Evolutionary conservation across 2,329 filamentous ascomycete genomes (phyloP), one percentile per base, ranked within the genome.

Genomic region (Zymoseptoria brevis): DNA sequence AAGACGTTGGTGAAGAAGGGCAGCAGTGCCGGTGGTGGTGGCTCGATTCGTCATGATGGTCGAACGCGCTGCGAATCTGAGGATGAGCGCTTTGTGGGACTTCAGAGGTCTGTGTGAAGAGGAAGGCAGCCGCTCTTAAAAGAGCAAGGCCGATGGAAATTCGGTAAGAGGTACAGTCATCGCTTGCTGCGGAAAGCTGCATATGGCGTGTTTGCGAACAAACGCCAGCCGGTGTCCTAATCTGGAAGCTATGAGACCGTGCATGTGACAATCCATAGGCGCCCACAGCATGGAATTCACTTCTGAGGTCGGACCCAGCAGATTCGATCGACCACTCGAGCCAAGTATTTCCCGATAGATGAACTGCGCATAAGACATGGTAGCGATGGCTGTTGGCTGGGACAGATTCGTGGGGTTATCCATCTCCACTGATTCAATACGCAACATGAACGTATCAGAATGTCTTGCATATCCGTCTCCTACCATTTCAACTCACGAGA

Each of bases 401-500:
- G 30, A 6, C 1, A 41, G 35, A 41, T 41, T 41, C 11, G 11
- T 16, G 16, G 35, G 3, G 35, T 2, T 16, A 13, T 6, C 6
- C 35, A 41, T 41, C 16, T 41, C 35, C 35, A 41, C 35, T 41
- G 35, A 13, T 41, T 5, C 35, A 41, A 41, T 16, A 16, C 35
- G 35, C 35, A 41, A 41, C 6, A 11, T 13, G 8, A 41, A 16
- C 5, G 35, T 41, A 41, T 16, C 9, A 41, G 35, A 41, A 45
- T 45, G 35, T 45, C 13, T 16, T 45, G 5, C 35, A 16, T 45
- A 16, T 16, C 3, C 35, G 5, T 45, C 16, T 7, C 6, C 3
- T 16, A 6, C 4, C n/a, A 45, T 16, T 9, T 45, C 6, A 45
- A 19, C 57, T 69, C 74, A 83, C 41, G 81, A 72, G 66, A 82